Evolutionary conservation across 1,284 basidiomycete species (phyloP).

Genomic region (Phlebopus sp.): DNA sequence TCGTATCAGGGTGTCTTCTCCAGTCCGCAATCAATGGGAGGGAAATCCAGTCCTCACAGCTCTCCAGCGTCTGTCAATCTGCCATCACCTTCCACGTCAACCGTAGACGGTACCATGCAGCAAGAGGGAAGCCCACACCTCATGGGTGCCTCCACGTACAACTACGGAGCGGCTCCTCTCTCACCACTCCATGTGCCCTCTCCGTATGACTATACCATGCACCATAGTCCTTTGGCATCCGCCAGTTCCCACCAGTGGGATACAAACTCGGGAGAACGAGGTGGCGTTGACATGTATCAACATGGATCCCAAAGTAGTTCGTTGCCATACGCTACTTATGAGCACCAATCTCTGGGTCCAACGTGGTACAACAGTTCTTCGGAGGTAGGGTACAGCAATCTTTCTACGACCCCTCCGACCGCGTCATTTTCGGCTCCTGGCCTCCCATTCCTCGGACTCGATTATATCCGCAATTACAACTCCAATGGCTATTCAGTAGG

Average conservation of each 20-base stretch:
- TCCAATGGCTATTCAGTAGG: constrained; percentile 40
- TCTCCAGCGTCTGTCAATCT: constrained; percentile 70
- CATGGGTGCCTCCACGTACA: constrained; percentile 35
- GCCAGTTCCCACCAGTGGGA: constrained; percentile 44
- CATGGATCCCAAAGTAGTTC: constrained; percentile 37
- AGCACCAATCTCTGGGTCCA: constrained; percentile 45
- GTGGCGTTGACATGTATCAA: constrained; percentile 41
- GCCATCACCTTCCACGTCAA: constrained; percentile 62
- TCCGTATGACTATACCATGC: constrained; percentile 54
- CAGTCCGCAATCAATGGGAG: constrained; percentile 45
- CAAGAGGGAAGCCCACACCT: constrained; percentile 47
- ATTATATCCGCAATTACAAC: constrained; percentile 74
- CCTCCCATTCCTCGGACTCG: constrained; percentile 74
- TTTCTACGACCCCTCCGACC: constrained; percentile 56
- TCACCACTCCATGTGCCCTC: constrained; percentile 48
- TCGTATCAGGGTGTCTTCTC: constrained; percentile 52
- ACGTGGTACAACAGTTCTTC: constrained; percentile 43
- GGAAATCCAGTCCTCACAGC: constrained; percentile 59
- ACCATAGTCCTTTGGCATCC: constrained; percentile 41
- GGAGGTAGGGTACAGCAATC: constrained; percentile 40
- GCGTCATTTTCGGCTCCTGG: constrained; percentile 65
- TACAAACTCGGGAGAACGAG: constrained; percentile 35
- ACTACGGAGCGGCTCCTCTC: constrained; percentile 45
- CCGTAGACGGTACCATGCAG: constrained; percentile 34
- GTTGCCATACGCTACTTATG: constrained; percentile 37